Evolutionary conservation across 345 rosid genomes (phyloP), one percentile per base, ranked within the genome.

Genomic region (Boechera stricta): DNA sequence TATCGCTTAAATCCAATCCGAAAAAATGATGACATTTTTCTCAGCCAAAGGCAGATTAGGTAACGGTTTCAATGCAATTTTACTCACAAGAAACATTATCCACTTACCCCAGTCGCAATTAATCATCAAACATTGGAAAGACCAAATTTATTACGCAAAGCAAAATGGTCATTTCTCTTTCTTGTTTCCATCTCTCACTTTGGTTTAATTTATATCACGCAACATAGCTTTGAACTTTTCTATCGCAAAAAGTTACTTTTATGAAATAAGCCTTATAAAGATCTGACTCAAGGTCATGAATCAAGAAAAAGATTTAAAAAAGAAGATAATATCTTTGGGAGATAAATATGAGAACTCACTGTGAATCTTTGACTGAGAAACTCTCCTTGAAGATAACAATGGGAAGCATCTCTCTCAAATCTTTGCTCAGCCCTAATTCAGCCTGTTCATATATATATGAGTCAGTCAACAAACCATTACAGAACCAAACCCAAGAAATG

Each of bases 351-450:
- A 57, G 32, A 70, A 56, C 93, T 90, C 56, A 92, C 98, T 65
- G 92, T 68, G 86, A 80, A 64, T 92, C 98, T 54, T 60, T 84
- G 35, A 89, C 78, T 4, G 89, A 76, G 84, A 87, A 92, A 84
- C 92, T 90, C 83, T 90, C 90, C 71, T 71, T 87, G 76, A 82
- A 92, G 26, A 92, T 79, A 15, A 92, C 80, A 81, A 89, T 79
- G 56, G 98, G 98, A 24, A 92, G 82, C 98, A 92, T 89, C 86
- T 85, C 94, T 72, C 98, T 86, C 70, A 90, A 55, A 58, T 90
- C 96, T 77, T 89, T 89, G 78, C 82, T 85, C 86, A 92, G 77
- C 9, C 98, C 96, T 84, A 82, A 13, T 63, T 89, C 92, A 82
- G 67, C 81, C 90, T 89, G 82, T 68, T 52, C 69, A 5, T 6